phyloP scores from a whole-genome alignment of 768 basidiomycete genomes.

The Galerina marginata region DNA sequence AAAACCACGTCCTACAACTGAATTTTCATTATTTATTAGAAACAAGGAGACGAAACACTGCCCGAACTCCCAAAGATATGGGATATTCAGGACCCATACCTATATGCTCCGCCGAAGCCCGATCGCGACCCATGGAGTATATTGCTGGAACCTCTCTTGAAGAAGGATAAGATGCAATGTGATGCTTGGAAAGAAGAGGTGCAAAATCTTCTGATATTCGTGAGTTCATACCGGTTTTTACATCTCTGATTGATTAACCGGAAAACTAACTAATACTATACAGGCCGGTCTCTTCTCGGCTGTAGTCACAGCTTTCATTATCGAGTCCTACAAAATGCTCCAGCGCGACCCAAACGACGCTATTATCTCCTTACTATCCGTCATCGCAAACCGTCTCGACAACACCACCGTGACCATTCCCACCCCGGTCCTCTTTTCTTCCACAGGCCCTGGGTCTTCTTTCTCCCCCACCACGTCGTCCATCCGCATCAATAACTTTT shows the following conservation, averaged over 20 bases:
- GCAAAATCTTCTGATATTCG: conserved; percentile 26
- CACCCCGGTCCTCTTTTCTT: neutral
- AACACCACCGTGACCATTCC: neutral
- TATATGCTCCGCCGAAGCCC: conserved; percentile 9
- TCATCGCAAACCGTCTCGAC: conserved; percentile 14
- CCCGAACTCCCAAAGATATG: neutral
- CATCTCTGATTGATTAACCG: neutral
- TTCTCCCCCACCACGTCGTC: conserved; percentile 17
- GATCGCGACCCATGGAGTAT: conserved; percentile 13
- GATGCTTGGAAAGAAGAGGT: conserved; percentile 23
- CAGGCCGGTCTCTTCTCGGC: conserved; percentile 28
- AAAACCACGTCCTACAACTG: too few relatives aligned
- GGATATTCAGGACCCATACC: neutral
- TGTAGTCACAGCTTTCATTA: conserved; percentile 24
- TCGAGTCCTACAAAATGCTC: conserved; percentile 22
- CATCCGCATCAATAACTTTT: conserved; percentile 24
- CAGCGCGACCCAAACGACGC: conserved; percentile 11
- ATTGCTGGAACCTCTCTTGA: neutral
- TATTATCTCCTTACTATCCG: conserved; percentile 12
- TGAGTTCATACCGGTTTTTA: conserved; percentile 4
- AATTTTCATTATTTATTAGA: too few relatives aligned
- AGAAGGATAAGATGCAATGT: conserved; percentile 11
- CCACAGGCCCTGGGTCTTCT: neutral
- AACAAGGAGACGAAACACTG: too few relatives aligned
- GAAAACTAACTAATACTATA: neutral